Conservation (phyloP, 768 basidiomycete species). For the Cystobasidiopsis lactophilus region DNA sequence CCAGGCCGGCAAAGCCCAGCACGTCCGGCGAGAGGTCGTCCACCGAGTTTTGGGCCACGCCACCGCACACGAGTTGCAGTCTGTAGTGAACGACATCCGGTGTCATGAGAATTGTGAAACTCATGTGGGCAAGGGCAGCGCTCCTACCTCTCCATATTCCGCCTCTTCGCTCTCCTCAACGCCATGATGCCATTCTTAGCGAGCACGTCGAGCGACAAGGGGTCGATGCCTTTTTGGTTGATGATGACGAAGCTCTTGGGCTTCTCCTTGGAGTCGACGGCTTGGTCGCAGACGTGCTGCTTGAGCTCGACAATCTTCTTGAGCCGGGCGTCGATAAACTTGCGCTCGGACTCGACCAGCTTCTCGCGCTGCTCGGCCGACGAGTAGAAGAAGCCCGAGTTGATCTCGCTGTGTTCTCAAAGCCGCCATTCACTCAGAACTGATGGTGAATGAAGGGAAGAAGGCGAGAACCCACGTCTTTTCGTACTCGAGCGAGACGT, state of each 20-base stretch:
- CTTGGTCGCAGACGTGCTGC: slow-evolving; percentile 84
- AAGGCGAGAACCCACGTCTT: slow-evolving; percentile 55
- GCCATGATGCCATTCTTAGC: slow-evolving; percentile 94
- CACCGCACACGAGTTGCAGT: slow-evolving; percentile 80
- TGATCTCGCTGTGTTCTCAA: slow-evolving; percentile 53
- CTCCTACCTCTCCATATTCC: slow-evolving; percentile 89
- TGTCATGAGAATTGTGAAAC: background rate
- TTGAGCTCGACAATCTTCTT: slow-evolving; percentile 93
- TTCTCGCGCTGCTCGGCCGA: slow-evolving; percentile 96
- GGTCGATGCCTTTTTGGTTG: slow-evolving; percentile 99
- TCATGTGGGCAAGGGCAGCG: background rate
- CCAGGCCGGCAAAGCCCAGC: slow-evolving; percentile 90
- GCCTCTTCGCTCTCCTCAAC: slow-evolving; percentile 78
- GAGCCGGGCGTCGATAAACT: slow-evolving; percentile 79
- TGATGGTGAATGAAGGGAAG: background rate
- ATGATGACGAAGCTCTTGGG: slow-evolving; percentile 58
- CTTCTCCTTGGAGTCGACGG: slow-evolving; percentile 58
- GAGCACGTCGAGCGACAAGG: slow-evolving; percentile 78
- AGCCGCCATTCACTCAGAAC: slow-evolving; percentile 13
- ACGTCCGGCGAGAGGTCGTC: slow-evolving; percentile 80
- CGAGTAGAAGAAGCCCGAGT: slow-evolving; percentile 98
- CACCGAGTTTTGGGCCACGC: slow-evolving; percentile 88
- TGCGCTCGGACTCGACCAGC: slow-evolving; percentile 87
- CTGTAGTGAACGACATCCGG: slow-evolving; percentile 26
- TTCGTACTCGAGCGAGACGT: slow-evolving; percentile 95